Percentiles rank a stretch among this genome's conserved stretches.
phyloP scores from a whole-genome alignment of 768 basidiomycete genomes.

The Tulasnella sp. region DNA sequence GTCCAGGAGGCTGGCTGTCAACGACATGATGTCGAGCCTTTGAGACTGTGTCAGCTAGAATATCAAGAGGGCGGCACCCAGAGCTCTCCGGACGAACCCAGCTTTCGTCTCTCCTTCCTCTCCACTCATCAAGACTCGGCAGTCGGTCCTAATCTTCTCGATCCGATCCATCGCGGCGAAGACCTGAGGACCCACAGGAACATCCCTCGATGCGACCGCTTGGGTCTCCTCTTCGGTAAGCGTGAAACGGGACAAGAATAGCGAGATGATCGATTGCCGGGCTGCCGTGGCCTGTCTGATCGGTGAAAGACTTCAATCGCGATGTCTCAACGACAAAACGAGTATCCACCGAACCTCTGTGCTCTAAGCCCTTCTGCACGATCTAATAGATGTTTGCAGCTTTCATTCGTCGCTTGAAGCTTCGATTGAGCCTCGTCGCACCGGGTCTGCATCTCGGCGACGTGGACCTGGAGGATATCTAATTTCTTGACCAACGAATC shows the following conservation, averaged over 20 bases:
- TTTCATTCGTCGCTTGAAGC: conserved; percentile 70
- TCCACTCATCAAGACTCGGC: conserved; percentile 82
- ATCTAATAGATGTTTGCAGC: conserved; percentile 78
- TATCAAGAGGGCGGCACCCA: background rate
- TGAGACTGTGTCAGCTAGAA: background rate
- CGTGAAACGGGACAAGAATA: conserved; percentile 87
- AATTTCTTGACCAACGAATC: conserved; percentile 65
- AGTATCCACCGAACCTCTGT: conserved; percentile 59
- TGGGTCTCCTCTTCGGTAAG: conserved; percentile 72
- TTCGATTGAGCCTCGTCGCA: conserved; percentile 85
- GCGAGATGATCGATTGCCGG: conserved; percentile 69
- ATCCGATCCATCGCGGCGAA: conserved; percentile 89
- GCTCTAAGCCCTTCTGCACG: conserved; percentile 74
- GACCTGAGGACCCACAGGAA: conserved; percentile 71
- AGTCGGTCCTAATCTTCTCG: conserved; percentile 79
- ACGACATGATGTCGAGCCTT: conserved; percentile 87
- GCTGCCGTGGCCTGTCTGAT: conserved; percentile 69
- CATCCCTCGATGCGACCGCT: conserved; percentile 75
- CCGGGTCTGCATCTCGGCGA: conserved; percentile 74
- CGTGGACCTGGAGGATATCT: conserved; percentile 72
- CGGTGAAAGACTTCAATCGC: background rate
- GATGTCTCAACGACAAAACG: conserved; percentile 28
- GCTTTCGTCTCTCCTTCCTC: conserved; percentile 78
- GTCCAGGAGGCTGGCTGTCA: conserved; percentile 80
- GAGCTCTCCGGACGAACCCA: conserved; percentile 54